Percentiles rank a stretch among this genome's conserved stretches.
phyloP scores from a whole-genome alignment of 306 rosid species.

The Datisca glomerata region DNA sequence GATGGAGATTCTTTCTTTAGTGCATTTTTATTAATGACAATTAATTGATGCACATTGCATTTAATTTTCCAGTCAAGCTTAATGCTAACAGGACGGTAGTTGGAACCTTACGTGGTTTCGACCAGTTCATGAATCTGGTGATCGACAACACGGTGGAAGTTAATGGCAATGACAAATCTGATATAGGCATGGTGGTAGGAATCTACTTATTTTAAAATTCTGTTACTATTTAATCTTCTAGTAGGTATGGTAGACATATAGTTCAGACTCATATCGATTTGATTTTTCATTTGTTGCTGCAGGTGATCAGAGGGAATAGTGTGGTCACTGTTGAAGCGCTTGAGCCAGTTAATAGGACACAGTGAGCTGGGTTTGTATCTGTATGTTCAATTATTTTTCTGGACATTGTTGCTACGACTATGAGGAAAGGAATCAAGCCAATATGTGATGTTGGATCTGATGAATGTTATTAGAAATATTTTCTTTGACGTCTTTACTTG shows the following conservation, averaged over 20 bases:
- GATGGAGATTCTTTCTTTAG: too few species aligned
- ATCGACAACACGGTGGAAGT: conserved; percentile 78
- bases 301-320: conserved; percentile 94
- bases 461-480: too few species aligned
- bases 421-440: too few species aligned
- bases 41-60: too few species aligned
- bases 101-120: conserved; percentile 79
- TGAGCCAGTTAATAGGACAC: conserved; percentile 72
- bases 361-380: too few species aligned
- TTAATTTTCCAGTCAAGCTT: conserved; percentile 46
- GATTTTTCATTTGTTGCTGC: conserved; percentile 18
- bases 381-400: too few species aligned
- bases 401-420: too few species aligned
- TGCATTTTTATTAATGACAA: too few species aligned
- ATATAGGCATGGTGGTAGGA: conserved; percentile 84
- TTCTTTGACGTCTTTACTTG: too few species aligned
- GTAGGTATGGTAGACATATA: too few species aligned
- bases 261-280: not conserved
- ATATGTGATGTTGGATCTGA: too few species aligned
- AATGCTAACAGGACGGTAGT: conserved; percentile 79
- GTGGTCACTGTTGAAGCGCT: conserved; percentile 99
- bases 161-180: conserved; percentile 68
- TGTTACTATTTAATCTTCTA: not conserved
- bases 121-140: conserved; percentile 86
- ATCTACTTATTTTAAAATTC: not conserved